Base-by-base conservation (phyloP, 2,329 filamentous ascomycete genomes). In the Penicillium concentricum region DNA sequence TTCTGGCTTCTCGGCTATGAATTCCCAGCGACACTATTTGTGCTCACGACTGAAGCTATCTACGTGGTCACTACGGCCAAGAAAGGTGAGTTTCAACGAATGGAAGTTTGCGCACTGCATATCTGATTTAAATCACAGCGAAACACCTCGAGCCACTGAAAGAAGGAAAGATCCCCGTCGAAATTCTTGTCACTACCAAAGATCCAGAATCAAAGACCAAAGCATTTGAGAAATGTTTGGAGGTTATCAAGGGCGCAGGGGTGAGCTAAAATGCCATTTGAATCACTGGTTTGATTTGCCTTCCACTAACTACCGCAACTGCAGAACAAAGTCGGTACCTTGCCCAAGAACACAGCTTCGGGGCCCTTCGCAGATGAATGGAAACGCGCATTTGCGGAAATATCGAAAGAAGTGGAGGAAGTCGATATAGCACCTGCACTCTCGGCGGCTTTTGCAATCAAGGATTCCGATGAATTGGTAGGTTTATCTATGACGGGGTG, bases 1-100 rank as follows among this genome's bases (percentile, higher is more conserved):
- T 96, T 97, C 77, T 99, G 95, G 95, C 83, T 99, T 54, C 85
- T 99, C 61, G 94, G 94, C 69, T 99, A 99, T 81, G 94, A 99
- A 75, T 99, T 99, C 71, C 94, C 94, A 34, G 92, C 93, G 38
- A 99, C 94, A 0, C 81, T 99, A 62, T 91, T 99, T 81, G 83
- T 99, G 51, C 87, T 99, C 74, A 97, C 93, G 1, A 80, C 87
- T 59, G 94, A 97, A 60, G 86, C 87, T 45, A 82, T 97, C 67
- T 95, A 94, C 77, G 88, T 97, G 58, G 87, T 99, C 63, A 99
- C 94, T 7, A 99, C 94, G 6, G 88, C 91, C 57, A 99, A 99
- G 79, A 99, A 99, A 86, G 93, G 92, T 96, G 73, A 62, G 68
- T 60, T 1, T 20, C 34, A n/a, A 20, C 13, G 2, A 24, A 24